phyloP scores from a whole-genome alignment of 257 asterid species.

The Nyctanthes arbortristis region DNA sequence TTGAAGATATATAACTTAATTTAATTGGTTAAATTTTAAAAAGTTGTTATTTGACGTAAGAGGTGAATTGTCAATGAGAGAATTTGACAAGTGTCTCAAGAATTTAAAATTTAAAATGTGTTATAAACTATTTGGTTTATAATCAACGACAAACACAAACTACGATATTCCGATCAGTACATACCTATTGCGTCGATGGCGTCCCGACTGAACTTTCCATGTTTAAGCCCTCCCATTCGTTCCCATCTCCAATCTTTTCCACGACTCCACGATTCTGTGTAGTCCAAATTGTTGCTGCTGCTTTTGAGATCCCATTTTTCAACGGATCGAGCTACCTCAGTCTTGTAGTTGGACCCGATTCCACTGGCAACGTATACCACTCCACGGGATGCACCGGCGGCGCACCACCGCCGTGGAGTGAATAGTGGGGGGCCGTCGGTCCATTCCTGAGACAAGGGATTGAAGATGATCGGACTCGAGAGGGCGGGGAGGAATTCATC shows the following conservation, averaged over 20 bases:
- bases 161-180: too few species aligned
- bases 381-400: conserved; percentile 45
- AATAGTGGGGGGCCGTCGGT: conserved; percentile 50
- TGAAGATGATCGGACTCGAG: conserved; percentile 58
- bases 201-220: conserved; percentile 75
- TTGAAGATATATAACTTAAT: too few species aligned
- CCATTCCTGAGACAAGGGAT: conserved; percentile 47
- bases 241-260: conserved; percentile 56
- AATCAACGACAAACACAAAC: too few species aligned
- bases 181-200: conserved; percentile 84
- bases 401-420: conserved; percentile 86
- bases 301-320: conserved; percentile 60
- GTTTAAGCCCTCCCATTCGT: conserved; percentile 49
- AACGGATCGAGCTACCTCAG: conserved; percentile 60
- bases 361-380: conserved; percentile 77
- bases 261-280: neutral
- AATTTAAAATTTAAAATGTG: too few species aligned
- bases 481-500: conserved; percentile 67
- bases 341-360: conserved; percentile 62
- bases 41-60: too few species aligned
- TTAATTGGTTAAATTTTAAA: too few species aligned
- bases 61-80: too few species aligned
- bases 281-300: neutral
- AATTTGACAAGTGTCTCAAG: too few species aligned
- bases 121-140: too few species aligned